Evolutionary conservation across 768 basidiomycete genomes (phyloP).

Genomic region (Agaricus blazei): DNA sequence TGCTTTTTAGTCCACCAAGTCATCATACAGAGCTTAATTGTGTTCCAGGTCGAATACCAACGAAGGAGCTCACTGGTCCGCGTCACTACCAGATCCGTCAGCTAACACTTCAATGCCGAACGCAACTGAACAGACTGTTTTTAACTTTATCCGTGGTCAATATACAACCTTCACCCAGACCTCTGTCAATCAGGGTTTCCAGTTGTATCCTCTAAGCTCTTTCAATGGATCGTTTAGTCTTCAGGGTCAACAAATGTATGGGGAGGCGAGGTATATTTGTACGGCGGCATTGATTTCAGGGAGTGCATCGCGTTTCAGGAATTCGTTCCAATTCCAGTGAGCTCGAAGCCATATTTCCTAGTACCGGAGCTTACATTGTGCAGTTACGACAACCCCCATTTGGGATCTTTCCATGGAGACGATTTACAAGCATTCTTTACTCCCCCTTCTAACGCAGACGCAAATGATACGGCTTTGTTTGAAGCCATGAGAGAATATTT

Average conservation of each 20-base stretch:
- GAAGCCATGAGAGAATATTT: constrained; percentile 33
- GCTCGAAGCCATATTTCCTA: not conserved
- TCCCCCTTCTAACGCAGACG: constrained; percentile 19
- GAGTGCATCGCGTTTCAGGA: constrained; percentile 11
- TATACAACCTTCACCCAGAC: constrained; percentile 23
- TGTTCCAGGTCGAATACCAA: constrained; percentile 29
- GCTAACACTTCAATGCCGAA: constrained; percentile 35
- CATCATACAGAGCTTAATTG: not conserved
- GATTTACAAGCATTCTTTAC: constrained; percentile 34
- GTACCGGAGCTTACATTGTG: not conserved
- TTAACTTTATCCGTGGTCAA: constrained; percentile 37
- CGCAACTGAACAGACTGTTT: constrained; percentile 33
- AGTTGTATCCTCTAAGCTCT: constrained; percentile 28
- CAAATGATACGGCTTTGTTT: constrained; percentile 25
- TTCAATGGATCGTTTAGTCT: constrained; percentile 30
- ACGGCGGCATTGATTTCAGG: constrained; percentile 31
- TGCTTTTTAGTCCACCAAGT: no score
- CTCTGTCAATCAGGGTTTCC: constrained; percentile 26
- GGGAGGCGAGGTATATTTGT: constrained; percentile 39
- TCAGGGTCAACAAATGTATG: constrained; percentile 41
- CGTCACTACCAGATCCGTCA: constrained; percentile 23
- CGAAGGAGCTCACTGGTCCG: constrained; percentile 38
- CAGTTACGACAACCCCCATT: constrained; percentile 34
- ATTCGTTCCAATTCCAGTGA: constrained; percentile 33
- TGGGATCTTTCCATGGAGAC: constrained; percentile 29